Conservation (phyloP, 1,139 yeast genomes). For the Starmera stellimalicola region DNA sequence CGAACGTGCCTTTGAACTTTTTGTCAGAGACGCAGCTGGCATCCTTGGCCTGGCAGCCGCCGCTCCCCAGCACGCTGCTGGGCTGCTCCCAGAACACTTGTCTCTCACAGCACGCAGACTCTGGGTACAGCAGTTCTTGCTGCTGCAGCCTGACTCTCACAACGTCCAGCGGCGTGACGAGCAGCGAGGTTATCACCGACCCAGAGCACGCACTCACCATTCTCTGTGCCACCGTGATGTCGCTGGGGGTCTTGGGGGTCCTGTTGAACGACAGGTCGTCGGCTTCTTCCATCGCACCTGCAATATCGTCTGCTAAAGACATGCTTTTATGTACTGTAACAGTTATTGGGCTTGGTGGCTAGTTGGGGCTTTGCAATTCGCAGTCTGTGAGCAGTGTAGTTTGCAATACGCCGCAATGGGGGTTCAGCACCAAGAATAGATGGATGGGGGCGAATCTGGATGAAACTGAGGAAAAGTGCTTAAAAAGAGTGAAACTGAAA, state of each 20-base stretch:
- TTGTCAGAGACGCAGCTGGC: conserved; percentile 24
- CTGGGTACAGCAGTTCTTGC: conserved; percentile 54
- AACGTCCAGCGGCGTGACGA: conserved; percentile 91
- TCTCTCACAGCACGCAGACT: conserved; percentile 21
- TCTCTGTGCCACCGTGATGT: conserved; percentile 30
- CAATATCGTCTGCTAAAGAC: conserved; percentile 14
- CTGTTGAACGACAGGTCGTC: conserved; percentile 2
- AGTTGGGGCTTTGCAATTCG: too few species aligned
- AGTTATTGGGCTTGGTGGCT: too few species aligned
- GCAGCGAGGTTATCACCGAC: conserved; percentile 75
- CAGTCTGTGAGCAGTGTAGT: too few species aligned
- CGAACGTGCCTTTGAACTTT: conserved; percentile 49
- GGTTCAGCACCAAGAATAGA: too few species aligned
- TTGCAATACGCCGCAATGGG: too few species aligned
- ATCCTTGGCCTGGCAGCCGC: conserved; percentile 21
- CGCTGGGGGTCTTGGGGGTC: conserved; percentile 3
- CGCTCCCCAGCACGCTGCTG: conserved; percentile 3
- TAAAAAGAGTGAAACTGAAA: too few species aligned
- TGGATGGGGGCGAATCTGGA: too few species aligned
- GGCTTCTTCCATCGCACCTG: conserved; percentile 14
- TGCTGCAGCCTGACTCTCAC: conserved; percentile 87
- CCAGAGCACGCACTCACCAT: conserved; percentile 92
- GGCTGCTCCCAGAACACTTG: conserved; percentile 15
- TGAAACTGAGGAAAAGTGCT: too few species aligned
- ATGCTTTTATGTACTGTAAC: too few species aligned